Evolutionary conservation across 305 asterid species (phyloP).

Genomic region (Salvia sclarea): DNA sequence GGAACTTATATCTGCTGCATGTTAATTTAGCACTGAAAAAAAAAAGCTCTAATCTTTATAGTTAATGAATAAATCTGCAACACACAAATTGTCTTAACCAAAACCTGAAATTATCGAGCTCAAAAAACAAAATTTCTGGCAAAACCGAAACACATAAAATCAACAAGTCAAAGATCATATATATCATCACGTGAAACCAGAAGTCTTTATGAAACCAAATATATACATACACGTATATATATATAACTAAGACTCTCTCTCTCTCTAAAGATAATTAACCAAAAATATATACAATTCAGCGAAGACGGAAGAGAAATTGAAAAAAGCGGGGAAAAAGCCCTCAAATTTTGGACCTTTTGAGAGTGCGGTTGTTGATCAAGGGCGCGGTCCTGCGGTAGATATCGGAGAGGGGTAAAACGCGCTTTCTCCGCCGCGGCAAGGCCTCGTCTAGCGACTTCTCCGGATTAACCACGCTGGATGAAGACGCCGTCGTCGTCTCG

Average conservation of each 20-base stretch:
- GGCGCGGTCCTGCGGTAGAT: slow-evolving; percentile 43
- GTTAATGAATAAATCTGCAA: background rate
- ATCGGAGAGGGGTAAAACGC: slow-evolving; percentile 35
- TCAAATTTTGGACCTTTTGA: slow-evolving; percentile 25
- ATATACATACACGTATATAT: background rate
- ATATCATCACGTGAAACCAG: background rate
- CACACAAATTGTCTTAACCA: background rate
- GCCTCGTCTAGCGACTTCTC: slow-evolving; percentile 31
- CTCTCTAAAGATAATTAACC: background rate
- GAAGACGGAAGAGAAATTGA: background rate
- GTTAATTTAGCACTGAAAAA: background rate
- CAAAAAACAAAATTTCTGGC: background rate
- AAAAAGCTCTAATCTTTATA: background rate
- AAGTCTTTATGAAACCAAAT: background rate
- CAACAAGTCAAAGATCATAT: background rate
- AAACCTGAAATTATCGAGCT: background rate
- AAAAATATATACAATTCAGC: slow-evolving; percentile 26
- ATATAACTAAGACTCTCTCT: background rate
- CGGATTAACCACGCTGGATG: slow-evolving; percentile 29
- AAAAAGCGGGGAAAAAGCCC: background rate
- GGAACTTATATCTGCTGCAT: background rate
- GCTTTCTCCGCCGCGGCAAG: slow-evolving; percentile 36
- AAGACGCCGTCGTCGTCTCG: slow-evolving; percentile 22
- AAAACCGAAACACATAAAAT: background rate
- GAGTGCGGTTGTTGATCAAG: slow-evolving; percentile 19